A percentile compares a stretch with the other conserved stretches of the same genome.
phyloP scores from a whole-genome alignment of 331 rosid genomes.

The Erythrophleum ivorense region DNA sequence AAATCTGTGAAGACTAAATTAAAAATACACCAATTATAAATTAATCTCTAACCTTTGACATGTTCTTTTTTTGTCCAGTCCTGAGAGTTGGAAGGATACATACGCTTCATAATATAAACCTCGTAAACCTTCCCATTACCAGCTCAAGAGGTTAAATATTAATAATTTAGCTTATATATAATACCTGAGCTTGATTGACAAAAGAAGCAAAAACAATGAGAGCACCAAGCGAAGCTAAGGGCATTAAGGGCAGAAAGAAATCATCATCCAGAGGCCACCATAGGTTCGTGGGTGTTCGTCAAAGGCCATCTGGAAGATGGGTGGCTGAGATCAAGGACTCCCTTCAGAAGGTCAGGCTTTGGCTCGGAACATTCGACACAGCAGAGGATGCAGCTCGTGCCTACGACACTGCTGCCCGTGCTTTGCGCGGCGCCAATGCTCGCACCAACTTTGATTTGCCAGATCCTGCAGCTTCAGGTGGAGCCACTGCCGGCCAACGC shows the following conservation, averaged over 20 bases:
- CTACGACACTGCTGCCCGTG: constrained; percentile 47
- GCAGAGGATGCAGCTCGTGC: constrained; percentile 54
- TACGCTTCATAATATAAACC: background rate
- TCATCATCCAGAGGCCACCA: constrained; percentile 50
- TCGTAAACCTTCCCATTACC: background rate
- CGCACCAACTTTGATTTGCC: constrained; percentile 55
- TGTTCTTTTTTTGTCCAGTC: constrained; percentile 1
- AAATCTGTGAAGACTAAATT: background rate
- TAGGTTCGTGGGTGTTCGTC: constrained; percentile 50
- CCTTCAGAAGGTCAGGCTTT: constrained; percentile 51
- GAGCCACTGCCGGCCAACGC: too few species aligned
- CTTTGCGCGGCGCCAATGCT: constrained; percentile 50
- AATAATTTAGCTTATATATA: background rate
- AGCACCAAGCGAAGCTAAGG: constrained; percentile 16
- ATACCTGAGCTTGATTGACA: background rate
- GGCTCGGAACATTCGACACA: constrained; percentile 60
- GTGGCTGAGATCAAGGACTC: constrained; percentile 68
- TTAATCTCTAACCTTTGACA: background rate
- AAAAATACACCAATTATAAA: background rate
- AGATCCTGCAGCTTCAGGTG: background rate
- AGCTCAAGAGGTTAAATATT: background rate
- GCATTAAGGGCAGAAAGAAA: constrained; percentile 33
- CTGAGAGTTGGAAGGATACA: background rate
- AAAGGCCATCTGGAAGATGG: constrained; percentile 61
- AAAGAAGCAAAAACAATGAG: constrained; percentile 10